These are phyloP conservation scores for Capillidium rhysosporum DNA, from an alignment of 371 early-diverging fungal genomes.

Conservation along the genomic window DNA sequence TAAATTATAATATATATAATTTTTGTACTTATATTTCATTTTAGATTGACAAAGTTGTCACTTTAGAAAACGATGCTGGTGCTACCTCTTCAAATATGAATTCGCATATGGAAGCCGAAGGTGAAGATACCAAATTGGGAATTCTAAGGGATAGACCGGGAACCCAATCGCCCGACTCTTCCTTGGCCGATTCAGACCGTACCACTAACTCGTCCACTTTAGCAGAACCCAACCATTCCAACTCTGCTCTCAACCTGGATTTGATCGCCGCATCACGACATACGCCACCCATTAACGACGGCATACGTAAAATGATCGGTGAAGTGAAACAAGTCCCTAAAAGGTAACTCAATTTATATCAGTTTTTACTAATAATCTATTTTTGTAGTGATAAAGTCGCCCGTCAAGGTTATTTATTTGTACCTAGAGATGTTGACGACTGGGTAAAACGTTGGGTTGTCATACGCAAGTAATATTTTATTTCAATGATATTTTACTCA, in stretches of 20 bases:
- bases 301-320: conserved; percentile 19
- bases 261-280: neutral
- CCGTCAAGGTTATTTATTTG: conserved; percentile 33
- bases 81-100: too few relatives aligned
- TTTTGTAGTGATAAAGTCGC: conserved; percentile 24
- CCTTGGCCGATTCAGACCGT: neutral
- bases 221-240: neutral
- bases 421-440: conserved; percentile 29
- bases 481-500: neutral
- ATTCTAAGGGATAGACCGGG: neutral
- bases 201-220: neutral
- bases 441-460: conserved; percentile 74
- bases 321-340: conserved; percentile 29
- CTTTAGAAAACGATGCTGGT: too few relatives aligned
- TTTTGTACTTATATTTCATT: too few relatives aligned
- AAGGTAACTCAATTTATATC: conserved; percentile 17
- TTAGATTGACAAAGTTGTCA: too few relatives aligned
- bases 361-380: neutral
- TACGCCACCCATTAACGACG: too few relatives aligned
- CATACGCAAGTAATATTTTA: conserved; percentile 32
- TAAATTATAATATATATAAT: neutral
- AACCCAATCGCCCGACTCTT: neutral
- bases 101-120: too few relatives aligned
- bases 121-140: too few relatives aligned
- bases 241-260: neutral